Percentiles rank a stretch among this genome's conserved stretches.
Evolutionary conservation across 352 stramenopile genomes (phyloP).

Genomic region (Blastocystis sp.): DNA sequence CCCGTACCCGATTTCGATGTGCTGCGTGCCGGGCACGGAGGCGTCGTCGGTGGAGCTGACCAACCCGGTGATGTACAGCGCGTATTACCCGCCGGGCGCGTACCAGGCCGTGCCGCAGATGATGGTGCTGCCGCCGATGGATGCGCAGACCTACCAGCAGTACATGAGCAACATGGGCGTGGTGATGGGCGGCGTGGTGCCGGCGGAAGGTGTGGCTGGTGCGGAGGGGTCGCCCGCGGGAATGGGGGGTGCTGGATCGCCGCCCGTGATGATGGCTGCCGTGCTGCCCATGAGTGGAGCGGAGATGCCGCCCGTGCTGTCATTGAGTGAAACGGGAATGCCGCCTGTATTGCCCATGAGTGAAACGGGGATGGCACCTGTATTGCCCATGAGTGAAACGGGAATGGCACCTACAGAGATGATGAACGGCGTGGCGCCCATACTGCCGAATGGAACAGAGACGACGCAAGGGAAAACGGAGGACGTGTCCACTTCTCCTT

Average conservation of each 20-base stretch:
- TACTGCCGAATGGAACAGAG: background rate
- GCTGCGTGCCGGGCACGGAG: background rate
- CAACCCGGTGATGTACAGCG: background rate
- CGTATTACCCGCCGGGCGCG: background rate
- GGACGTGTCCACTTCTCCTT: background rate
- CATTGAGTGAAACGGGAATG: background rate
- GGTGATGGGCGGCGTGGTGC: background rate
- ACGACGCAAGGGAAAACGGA: background rate
- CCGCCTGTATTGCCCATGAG: background rate
- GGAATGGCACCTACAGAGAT: no score
- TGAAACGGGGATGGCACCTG: background rate
- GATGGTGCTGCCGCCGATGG: background rate
- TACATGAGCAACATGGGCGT: slow-evolving; percentile 27
- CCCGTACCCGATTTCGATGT: slow-evolving; percentile 30
- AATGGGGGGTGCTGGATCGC: background rate
- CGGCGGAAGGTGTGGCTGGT: background rate
- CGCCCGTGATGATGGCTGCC: background rate
- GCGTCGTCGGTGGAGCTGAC: background rate
- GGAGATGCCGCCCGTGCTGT: background rate
- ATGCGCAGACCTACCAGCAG: background rate
- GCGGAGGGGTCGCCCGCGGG: no score
- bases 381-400: no score
- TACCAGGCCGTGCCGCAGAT: slow-evolving; percentile 11
- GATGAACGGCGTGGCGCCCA: no score
- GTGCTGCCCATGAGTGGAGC: background rate